Percentiles rank a stretch among this genome's conserved stretches.
Conservation (phyloP, 2,329 filamentous ascomycete species). For the Lasiodiplodia sp. region DNA sequence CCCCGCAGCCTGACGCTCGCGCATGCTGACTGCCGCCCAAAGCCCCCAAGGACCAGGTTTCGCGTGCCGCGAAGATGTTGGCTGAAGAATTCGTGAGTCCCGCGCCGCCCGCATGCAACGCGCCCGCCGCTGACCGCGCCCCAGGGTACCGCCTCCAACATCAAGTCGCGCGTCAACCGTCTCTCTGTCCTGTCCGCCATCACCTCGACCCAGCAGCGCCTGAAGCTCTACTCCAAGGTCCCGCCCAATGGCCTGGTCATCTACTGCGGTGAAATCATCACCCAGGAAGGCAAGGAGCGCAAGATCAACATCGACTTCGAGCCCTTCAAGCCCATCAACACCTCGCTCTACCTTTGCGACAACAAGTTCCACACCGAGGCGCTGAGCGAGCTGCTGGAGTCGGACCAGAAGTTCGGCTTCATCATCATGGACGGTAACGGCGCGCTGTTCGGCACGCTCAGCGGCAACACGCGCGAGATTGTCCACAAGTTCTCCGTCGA, state of each 20-base stretch:
- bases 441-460: conserved; percentile 93
- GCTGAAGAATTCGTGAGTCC: conserved; percentile 95
- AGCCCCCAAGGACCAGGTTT: conserved; percentile 98
- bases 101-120: conserved; percentile 38
- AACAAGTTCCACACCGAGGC: conserved; percentile 99
- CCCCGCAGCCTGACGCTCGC: conserved; percentile 11
- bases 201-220: conserved; percentile 97
- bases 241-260: conserved; percentile 97
- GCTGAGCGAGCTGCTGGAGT: conserved; percentile 94
- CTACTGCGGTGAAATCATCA: conserved; percentile 99
- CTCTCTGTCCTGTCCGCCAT: conserved; percentile 98
- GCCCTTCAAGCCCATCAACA: conserved; percentile 99
- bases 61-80: conserved; percentile 97
- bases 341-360: conserved; percentile 98
- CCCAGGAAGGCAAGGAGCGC: conserved; percentile 95
- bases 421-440: conserved; percentile 99
- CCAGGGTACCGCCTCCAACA: conserved; percentile 96
- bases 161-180: conserved; percentile 99
- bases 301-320: conserved; percentile 99
- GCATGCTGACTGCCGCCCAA: conserved; percentile 33
- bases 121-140: conserved; percentile 6
- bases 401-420: conserved; percentile 98
- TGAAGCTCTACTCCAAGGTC: conserved; percentile 99
- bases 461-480: conserved; percentile 95
- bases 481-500: conserved; percentile 99